These are phyloP conservation scores for Neospermospora avenae DNA, from an alignment of 2,329 filamentous ascomycete species.

Conservation along the genomic window DNA sequence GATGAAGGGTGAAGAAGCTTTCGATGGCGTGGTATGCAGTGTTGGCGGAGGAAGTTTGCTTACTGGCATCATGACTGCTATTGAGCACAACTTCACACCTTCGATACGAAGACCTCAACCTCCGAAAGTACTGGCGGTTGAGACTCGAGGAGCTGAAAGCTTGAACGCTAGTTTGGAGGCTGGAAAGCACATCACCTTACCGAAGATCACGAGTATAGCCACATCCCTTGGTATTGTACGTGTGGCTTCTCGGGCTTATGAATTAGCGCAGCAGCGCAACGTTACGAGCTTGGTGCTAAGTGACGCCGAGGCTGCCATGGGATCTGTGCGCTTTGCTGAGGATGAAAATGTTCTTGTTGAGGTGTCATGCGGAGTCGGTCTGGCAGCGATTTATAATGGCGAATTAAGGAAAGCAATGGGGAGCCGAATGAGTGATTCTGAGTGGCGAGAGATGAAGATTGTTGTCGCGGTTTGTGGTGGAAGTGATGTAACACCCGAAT, in stretches of 20 bases:
- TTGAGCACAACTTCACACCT: constrained; percentile 12
- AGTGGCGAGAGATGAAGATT: constrained; percentile 66
- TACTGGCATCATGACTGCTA: constrained; percentile 61
- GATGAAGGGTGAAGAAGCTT: constrained; percentile 35
- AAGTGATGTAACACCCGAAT: constrained; percentile 60
- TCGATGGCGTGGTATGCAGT: constrained; percentile 71
- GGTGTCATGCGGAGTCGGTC: constrained; percentile 76
- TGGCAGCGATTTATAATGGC: constrained; percentile 66
- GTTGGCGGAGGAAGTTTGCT: constrained; percentile 81
- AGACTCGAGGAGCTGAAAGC: constrained; percentile 72
- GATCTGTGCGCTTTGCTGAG: constrained; percentile 72
- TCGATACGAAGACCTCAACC: constrained; percentile 10
- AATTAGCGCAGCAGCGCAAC: constrained; percentile 53
- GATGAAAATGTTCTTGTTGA: constrained; percentile 82
- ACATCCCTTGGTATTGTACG: constrained; percentile 69
- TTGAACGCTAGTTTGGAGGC: constrained; percentile 60
- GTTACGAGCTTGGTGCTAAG: constrained; percentile 61
- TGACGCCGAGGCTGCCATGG: constrained; percentile 77
- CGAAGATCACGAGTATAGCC: constrained; percentile 71
- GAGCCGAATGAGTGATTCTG: constrained; percentile 46
- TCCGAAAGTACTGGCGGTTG: constrained; percentile 64
- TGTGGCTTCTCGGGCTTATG: constrained; percentile 67
- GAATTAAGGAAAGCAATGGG: constrained; percentile 60
- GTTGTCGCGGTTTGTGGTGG: constrained; percentile 86
- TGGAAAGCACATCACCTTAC: constrained; percentile 57